phyloP scores from a whole-genome alignment of 2,329 filamentous ascomycete genomes.

The Colletotrichum orchidophilum region DNA sequence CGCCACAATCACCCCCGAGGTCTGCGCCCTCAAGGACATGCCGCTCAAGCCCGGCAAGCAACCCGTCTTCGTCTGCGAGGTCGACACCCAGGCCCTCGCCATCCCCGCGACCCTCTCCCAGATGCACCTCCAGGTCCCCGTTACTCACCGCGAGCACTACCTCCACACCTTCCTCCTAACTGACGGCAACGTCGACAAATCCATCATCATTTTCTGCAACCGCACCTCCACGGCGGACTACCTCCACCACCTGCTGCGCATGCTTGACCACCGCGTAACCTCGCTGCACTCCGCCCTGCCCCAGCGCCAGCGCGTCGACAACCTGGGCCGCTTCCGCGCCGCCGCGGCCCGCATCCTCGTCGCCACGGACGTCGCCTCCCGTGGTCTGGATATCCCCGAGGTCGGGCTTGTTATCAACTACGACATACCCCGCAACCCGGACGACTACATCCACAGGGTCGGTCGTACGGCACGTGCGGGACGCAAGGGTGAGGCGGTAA shows the following conservation, averaged over 20 bases:
- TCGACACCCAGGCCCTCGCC: conserved; percentile 78
- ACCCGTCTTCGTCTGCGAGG: conserved; percentile 89
- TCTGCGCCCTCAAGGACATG: conserved; percentile 84
- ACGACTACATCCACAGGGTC: conserved; percentile 97
- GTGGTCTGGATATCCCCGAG: conserved; percentile 94
- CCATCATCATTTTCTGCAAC: conserved; percentile 94
- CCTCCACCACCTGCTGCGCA: conserved; percentile 85
- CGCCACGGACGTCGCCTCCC: conserved; percentile 92
- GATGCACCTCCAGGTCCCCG: conserved; percentile 86
- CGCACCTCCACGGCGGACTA: conserved; percentile 88
- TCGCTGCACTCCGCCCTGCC: conserved; percentile 88
- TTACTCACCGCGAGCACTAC: conserved; percentile 95
- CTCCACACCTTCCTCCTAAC: conserved; percentile 89
- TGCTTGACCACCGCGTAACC: conserved; percentile 89
- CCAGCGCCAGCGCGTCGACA: conserved; percentile 85
- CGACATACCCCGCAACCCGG: conserved; percentile 93
- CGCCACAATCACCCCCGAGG: conserved; percentile 92
- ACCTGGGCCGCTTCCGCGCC: conserved; percentile 91
- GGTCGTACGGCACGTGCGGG: conserved; percentile 95
- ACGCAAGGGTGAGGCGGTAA: conserved; percentile 81
- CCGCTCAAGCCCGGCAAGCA: conserved; percentile 74
- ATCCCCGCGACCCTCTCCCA: conserved; percentile 85
- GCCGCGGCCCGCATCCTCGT: conserved; percentile 89
- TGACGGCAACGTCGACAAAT: conserved; percentile 76
- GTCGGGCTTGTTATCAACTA: conserved; percentile 94